A percentile compares a stretch with the other conserved stretches of the same genome.
Evolutionary conservation across 2,329 filamentous ascomycete genomes (phyloP).

Genomic region (Stachybotrys chlorohalonatus): DNA sequence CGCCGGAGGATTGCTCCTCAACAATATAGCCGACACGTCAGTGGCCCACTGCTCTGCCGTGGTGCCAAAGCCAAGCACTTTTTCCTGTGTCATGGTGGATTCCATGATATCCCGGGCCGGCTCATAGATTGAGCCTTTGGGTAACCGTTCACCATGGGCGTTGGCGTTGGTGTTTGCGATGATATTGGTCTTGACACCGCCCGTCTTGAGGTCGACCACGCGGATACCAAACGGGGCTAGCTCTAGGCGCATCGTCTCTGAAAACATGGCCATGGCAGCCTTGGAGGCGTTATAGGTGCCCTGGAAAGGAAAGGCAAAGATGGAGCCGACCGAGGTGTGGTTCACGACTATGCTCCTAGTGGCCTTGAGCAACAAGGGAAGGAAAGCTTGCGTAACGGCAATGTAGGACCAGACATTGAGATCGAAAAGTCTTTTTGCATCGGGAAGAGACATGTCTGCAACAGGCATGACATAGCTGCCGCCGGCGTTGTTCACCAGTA

Average conservation of each 20-base stretch:
- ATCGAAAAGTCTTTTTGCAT: constrained; percentile 26
- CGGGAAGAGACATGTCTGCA: constrained; percentile 23
- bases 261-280: constrained; percentile 11
- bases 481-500: constrained; percentile 24
- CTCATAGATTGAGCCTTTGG: constrained; percentile 3
- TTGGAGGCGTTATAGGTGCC: constrained; percentile 15
- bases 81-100: constrained; percentile 1
- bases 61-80: background rate
- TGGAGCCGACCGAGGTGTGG: constrained; percentile 8
- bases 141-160: background rate
- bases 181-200: constrained; percentile 4
- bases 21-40: background rate
- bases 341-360: constrained; percentile 16
- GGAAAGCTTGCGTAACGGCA: constrained; percentile 26
- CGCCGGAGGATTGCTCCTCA: constrained; percentile 2
- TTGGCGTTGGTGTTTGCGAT: constrained; percentile 1
- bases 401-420: constrained; percentile 30
- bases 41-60: constrained; percentile 3
- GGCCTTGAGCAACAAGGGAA: constrained; percentile 14
- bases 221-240: constrained; percentile 15
- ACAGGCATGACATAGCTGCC: constrained; percentile 17
- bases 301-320: constrained; percentile 2
- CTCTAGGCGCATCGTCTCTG: constrained; percentile 16
- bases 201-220: constrained; percentile 11
- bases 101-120: constrained; percentile 1